Conservation (phyloP, 2,329 filamentous ascomycete species). For the Aspergillus sp. region DNA sequence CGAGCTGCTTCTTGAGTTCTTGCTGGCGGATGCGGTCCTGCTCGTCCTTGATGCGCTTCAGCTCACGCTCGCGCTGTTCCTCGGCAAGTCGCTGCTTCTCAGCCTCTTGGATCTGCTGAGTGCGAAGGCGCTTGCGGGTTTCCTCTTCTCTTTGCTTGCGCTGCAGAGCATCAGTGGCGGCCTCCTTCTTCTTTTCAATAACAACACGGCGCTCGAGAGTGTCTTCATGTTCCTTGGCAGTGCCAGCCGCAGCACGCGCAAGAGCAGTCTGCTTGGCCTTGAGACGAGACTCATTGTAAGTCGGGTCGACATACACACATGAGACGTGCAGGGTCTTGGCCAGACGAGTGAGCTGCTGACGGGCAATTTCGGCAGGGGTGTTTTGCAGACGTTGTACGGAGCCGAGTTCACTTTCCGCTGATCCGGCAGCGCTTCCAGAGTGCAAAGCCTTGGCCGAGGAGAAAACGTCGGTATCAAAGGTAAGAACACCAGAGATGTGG, state of each 20-base stretch:
- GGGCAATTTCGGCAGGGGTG: conserved; percentile 96
- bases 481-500: conserved; percentile 90
- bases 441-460: conserved; percentile 92
- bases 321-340: conserved; percentile 89
- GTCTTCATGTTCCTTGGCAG: conserved; percentile 87
- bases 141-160: conserved; percentile 91
- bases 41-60: conserved; percentile 80
- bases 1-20: conserved; percentile 89
- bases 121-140: conserved; percentile 78
- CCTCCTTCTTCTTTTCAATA: conserved; percentile 96
- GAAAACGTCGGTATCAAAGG: conserved; percentile 98
- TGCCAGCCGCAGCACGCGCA: conserved; percentile 77
- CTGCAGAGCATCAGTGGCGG: conserved; percentile 83
- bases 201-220: conserved; percentile 82
- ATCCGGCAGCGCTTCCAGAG: conserved; percentile 78
- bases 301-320: conserved; percentile 92
- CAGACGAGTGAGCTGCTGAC: conserved; percentile 87
- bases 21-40: conserved; percentile 86
- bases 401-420: conserved; percentile 79
- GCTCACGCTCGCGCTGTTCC: conserved; percentile 88
- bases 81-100: conserved; percentile 87
- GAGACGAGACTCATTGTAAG: conserved; percentile 77
- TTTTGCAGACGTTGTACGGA: conserved; percentile 94
- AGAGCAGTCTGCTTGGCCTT: conserved; percentile 79
- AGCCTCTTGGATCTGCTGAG: conserved; percentile 84